Conservation (phyloP, 1,284 basidiomycete genomes). For the Ceratobasidium sp. region DNA sequence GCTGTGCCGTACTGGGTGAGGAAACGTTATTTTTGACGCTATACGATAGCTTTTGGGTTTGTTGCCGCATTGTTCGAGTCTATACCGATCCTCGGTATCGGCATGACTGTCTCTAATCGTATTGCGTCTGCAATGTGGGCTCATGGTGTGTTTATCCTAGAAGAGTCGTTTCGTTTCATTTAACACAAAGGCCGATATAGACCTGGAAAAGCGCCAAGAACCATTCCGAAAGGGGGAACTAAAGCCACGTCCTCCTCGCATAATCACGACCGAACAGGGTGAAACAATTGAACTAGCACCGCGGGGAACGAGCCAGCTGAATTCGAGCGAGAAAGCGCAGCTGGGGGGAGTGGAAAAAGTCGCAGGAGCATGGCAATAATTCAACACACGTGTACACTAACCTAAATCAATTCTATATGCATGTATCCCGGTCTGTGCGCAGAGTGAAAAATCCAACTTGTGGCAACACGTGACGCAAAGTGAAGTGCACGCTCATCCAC, state of each 20-base stretch:
- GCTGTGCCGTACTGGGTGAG: constrained; percentile 48
- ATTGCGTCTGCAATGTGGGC: constrained; percentile 94
- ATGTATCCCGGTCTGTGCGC: not conserved
- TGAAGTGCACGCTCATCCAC: constrained; percentile 44
- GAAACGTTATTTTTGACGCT: not conserved
- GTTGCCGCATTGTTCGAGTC: constrained; percentile 80
- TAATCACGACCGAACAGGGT: constrained; percentile 44
- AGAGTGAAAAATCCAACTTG: constrained; percentile 6
- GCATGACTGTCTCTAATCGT: constrained; percentile 86
- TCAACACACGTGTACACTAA: not conserved
- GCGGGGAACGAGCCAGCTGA: constrained; percentile 27
- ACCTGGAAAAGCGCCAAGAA: constrained; percentile 84
- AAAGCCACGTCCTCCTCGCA: constrained; percentile 54
- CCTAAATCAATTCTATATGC: not conserved
- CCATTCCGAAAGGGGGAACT: constrained; percentile 62
- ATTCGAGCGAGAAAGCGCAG: constrained; percentile 27
- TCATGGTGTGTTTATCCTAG: constrained; percentile 66
- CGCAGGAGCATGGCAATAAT: constrained; percentile 29
- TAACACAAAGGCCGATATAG: constrained; percentile 56
- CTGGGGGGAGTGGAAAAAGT: constrained; percentile 8
- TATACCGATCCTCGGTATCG: constrained; percentile 80
- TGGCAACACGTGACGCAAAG: constrained; percentile 21
- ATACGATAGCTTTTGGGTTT: constrained; percentile 79
- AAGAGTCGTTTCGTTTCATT: not conserved
- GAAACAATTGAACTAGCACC: constrained; percentile 44